Evolutionary conservation across 345 rosid species (phyloP).

Genomic region (Salix exigua): DNA sequence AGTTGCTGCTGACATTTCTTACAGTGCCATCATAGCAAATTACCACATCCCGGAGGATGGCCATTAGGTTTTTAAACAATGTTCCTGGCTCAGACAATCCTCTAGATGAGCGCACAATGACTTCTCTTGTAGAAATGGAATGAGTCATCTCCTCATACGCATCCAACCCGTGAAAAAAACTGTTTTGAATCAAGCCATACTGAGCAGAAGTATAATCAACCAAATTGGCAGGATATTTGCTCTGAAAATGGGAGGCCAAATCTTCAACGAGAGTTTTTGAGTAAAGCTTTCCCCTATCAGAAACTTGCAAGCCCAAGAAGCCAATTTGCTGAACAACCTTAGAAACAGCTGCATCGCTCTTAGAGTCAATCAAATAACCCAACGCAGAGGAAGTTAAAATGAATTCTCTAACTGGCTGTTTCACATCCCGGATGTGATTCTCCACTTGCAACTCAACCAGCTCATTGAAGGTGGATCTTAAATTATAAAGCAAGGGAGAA

Average conservation of each 20-base stretch:
- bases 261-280: constrained; percentile 74
- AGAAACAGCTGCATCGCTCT: constrained; percentile 61
- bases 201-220: constrained; percentile 59
- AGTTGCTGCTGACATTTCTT: constrained; percentile 76
- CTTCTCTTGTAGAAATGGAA: constrained; percentile 78
- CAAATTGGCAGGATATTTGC: constrained; percentile 46
- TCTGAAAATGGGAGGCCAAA: constrained; percentile 53
- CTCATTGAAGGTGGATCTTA: constrained; percentile 59
- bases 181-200: constrained; percentile 63
- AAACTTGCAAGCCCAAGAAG: constrained; percentile 79
- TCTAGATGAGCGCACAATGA: constrained; percentile 80
- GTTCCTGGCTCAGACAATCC: constrained; percentile 98
- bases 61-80: constrained; percentile 88
- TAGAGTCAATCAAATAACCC: constrained; percentile 70
- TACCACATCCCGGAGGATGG: constrained; percentile 86
- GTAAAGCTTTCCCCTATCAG: constrained; percentile 79
- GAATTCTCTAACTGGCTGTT: constrained; percentile 44
- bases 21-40: constrained; percentile 92
- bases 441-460: constrained; percentile 67
- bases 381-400: constrained; percentile 56
- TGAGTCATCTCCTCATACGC: constrained; percentile 88
- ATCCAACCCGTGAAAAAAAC: constrained; percentile 84
- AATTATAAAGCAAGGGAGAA: constrained; percentile 52
- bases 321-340: constrained; percentile 87
- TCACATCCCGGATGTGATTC: constrained; percentile 50